Base-by-base conservation (phyloP, 179 eudicot genomes). In the Silene noctiflora region DNA sequence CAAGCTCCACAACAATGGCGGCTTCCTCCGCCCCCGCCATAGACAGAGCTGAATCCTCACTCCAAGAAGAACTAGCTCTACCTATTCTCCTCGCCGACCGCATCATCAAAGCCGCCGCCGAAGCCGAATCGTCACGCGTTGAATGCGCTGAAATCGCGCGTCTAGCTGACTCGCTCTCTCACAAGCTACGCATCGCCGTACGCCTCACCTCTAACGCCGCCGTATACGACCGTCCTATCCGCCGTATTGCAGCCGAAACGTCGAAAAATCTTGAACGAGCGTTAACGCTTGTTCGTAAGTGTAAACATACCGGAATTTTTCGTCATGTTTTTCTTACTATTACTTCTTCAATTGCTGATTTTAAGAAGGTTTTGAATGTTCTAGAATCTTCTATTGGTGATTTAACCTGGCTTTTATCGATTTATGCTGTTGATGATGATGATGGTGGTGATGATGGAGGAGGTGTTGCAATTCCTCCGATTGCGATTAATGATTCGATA, bases 201-300 rank as follows among this genome's bases (percentile, higher is more conserved):
- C 83, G 85, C 9, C 76, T 88, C 64, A 51, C 77, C n/a, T 73
- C 86, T 61, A 5, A 75, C 53, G 83, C 74, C 16, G 68, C 87
- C 2, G 69, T 85, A 1, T 89, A 85, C 80, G 89, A 89, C 76
- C 90, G 90, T 75, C 92, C 92, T n/a, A 74, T 89, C 56, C 89
- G 89, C 58, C 84, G 89, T 0, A 83, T 89, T 33, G 75, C 84
- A 13, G 68, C 78, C 20, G 85, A 89, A 10, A 82, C 84, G 6
- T 46, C 80, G 11, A 84, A 80, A 67, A 81, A 82, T 64, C 87
- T 89, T 7, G 87, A 84, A 0, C 85, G 86, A 0, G 84, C 90
- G 24, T 72, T 84, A 60, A 78, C 84, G 78, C 85, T 87, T 19
- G 85, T 82, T 56, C 88, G 87, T 4, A 84, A 84, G 80, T 89